phyloP scores from a whole-genome alignment of 2,329 filamentous ascomycete species.

The Colletotrichum limetticola region DNA sequence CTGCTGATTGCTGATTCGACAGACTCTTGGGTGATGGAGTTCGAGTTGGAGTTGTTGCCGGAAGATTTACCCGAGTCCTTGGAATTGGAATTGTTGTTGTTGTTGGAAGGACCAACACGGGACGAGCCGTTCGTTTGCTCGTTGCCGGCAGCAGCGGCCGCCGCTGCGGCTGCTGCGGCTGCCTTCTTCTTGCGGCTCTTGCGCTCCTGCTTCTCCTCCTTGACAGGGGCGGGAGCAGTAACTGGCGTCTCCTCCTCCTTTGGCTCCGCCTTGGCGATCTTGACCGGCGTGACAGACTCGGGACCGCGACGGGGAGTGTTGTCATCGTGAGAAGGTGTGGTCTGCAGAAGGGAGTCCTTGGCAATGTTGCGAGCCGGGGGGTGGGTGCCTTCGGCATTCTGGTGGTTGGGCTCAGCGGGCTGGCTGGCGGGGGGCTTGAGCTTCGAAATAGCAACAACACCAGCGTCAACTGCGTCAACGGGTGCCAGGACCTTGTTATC shows the following conservation, averaged over 20 bases:
- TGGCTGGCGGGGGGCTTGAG: slow-evolving; percentile 66
- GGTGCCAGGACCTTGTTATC: slow-evolving; percentile 88
- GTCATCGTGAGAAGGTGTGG: slow-evolving; percentile 42
- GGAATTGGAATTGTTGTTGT: slow-evolving; percentile 34
- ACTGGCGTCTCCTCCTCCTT: slow-evolving; percentile 60
- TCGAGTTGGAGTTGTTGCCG: slow-evolving; percentile 39
- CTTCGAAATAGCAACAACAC: slow-evolving; percentile 79
- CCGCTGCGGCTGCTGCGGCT: slow-evolving; percentile 52
- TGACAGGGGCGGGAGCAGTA: slow-evolving; percentile 44
- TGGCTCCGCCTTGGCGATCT: slow-evolving; percentile 53
- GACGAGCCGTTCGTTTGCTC: slow-evolving; percentile 54
- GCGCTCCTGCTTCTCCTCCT: slow-evolving; percentile 69
- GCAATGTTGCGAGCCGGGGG: slow-evolving; percentile 43
- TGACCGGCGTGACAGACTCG: slow-evolving; percentile 48
- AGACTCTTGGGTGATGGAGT: slow-evolving; percentile 53
- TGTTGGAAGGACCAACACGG: slow-evolving; percentile 44
- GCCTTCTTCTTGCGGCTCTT: slow-evolving; percentile 77
- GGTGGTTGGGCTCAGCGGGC: slow-evolving; percentile 55
- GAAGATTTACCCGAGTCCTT: slow-evolving; percentile 48
- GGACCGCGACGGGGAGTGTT: slow-evolving; percentile 44
- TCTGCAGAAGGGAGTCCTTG: slow-evolving; percentile 48
- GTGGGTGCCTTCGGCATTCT: slow-evolving; percentile 41
- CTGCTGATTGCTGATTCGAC: slow-evolving; percentile 65
- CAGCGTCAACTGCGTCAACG: slow-evolving; percentile 79
- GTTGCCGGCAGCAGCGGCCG: slow-evolving; percentile 55